phyloP scores from a whole-genome alignment of 75 land plant species.

The Picea glauca region DNA sequence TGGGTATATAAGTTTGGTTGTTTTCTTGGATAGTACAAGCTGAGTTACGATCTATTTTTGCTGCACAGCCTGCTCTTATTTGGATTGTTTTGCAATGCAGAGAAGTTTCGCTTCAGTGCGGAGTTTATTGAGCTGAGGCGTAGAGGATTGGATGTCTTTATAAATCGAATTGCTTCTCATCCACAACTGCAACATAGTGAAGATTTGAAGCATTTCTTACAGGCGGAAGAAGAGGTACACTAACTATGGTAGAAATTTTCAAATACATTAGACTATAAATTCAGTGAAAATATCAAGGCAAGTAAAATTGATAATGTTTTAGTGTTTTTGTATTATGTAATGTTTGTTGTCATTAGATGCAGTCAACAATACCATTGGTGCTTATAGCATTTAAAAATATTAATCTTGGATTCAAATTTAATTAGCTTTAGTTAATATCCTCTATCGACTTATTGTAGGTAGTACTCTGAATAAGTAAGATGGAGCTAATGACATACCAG shows the following conservation, averaged over 20 bases:
- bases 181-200: constrained; percentile 82
- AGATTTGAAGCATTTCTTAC: constrained; percentile 78
- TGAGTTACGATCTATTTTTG: neutral
- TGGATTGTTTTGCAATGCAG: constrained; percentile 35
- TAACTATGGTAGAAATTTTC: neutral
- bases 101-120: constrained; percentile 95
- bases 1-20: neutral
- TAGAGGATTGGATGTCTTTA: constrained; percentile 74
- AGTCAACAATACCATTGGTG: no score
- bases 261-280: neutral
- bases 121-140: constrained; percentile 97
- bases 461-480: neutral
- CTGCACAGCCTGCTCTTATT: neutral
- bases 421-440: neutral
- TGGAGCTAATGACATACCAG: neutral
- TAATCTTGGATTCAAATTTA: no score
- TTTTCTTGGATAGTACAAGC: neutral
- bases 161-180: constrained; percentile 85
- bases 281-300: neutral
- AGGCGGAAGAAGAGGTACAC: constrained; percentile 89
- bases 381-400: no score
- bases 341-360: neutral
- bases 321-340: neutral
- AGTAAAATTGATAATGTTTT: neutral
- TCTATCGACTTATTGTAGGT: neutral